Evolutionary conservation across 345 rosid genomes (phyloP).

Genomic region (Aquilaria yunnanensis): DNA sequence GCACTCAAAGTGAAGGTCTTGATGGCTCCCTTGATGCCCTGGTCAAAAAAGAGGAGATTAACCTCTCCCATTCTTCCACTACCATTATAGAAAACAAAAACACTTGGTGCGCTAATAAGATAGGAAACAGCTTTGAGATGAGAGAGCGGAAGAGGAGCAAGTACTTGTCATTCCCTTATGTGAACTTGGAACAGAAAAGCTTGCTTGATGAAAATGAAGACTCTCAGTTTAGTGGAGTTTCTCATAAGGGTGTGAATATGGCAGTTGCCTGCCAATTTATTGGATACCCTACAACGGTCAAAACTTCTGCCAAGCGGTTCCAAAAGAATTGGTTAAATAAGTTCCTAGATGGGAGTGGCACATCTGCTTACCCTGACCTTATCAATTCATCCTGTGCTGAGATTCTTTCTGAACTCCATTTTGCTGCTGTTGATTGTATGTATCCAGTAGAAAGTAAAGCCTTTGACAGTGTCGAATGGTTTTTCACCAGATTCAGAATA

Average conservation of each 20-base stretch:
- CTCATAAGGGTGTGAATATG: slow-evolving; percentile 16
- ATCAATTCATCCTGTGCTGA: slow-evolving; percentile 37
- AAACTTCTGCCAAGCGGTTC: slow-evolving; percentile 44
- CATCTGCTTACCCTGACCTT: slow-evolving; percentile 36
- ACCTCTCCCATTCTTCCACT: slow-evolving; percentile 5
- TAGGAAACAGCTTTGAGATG: slow-evolving; percentile 29
- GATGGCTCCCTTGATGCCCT: slow-evolving; percentile 10
- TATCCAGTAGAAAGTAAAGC: slow-evolving; percentile 35
- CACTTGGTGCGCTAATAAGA: slow-evolving; percentile 9
- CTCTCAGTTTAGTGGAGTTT: slow-evolving; percentile 8
- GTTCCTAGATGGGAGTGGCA: slow-evolving; percentile 31
- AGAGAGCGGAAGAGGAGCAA: slow-evolving; percentile 69
- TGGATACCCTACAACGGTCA: slow-evolving; percentile 48
- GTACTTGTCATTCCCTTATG: slow-evolving; percentile 62
- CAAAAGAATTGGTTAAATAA: slow-evolving; percentile 51
- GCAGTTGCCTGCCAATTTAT: slow-evolving; percentile 22
- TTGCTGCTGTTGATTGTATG: slow-evolving; percentile 44
- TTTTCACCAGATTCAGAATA: slow-evolving; percentile 79
- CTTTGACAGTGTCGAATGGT: slow-evolving; percentile 49
- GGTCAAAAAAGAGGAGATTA: slow-evolving; percentile 8
- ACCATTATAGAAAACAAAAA: slow-evolving; percentile 13
- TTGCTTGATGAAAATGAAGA: slow-evolving; percentile 21
- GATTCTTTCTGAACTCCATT: slow-evolving; percentile 51
- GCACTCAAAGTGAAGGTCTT: slow-evolving; percentile 22
- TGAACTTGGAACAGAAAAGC: slow-evolving; percentile 34